Percentiles rank a stretch among this genome's conserved stretches.
These are phyloP conservation scores for Candida anglica DNA, from an alignment of 805 yeast species.

Conservation along the genomic window DNA sequence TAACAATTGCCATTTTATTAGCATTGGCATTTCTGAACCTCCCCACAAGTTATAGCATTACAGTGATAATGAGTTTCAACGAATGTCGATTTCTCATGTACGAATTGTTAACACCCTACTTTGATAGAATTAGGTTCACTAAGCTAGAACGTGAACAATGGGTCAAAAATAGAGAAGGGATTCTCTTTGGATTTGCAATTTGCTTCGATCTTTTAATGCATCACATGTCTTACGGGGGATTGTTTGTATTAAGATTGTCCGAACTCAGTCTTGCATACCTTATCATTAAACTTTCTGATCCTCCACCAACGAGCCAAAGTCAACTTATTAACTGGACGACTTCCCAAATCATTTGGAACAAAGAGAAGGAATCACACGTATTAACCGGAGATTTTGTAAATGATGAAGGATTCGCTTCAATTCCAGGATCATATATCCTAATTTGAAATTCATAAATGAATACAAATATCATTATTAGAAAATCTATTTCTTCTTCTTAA, in stretches of 20 bases:
- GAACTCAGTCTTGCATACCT: conserved; percentile 52
- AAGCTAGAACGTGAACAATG: conserved; percentile 42
- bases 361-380: conserved; percentile 13
- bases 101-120: conserved; percentile 49
- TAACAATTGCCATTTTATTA: conserved; percentile 37
- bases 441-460: conserved; percentile 3
- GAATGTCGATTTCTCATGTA: conserved; percentile 43
- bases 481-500: too few species aligned
- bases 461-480: too few species aligned
- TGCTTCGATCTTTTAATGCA: conserved; percentile 40
- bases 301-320: conserved; percentile 25
- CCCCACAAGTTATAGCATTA: conserved; percentile 31
- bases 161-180: conserved; percentile 51
- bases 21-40: conserved; percentile 29
- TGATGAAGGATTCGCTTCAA: conserved; percentile 19
- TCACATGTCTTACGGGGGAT: conserved; percentile 37
- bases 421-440: conserved; percentile 19
- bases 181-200: conserved; percentile 53
- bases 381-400: conserved; percentile 16
- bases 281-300: conserved; percentile 50
- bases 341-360: conserved; percentile 29
- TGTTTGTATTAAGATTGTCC: conserved; percentile 48
- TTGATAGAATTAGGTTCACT: conserved; percentile 42
- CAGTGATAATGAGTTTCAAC: conserved; percentile 41
- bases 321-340: conserved; percentile 27